Conservation (phyloP, 2,329 filamentous ascomycete genomes). For the Dichotomopilus funicola region DNA sequence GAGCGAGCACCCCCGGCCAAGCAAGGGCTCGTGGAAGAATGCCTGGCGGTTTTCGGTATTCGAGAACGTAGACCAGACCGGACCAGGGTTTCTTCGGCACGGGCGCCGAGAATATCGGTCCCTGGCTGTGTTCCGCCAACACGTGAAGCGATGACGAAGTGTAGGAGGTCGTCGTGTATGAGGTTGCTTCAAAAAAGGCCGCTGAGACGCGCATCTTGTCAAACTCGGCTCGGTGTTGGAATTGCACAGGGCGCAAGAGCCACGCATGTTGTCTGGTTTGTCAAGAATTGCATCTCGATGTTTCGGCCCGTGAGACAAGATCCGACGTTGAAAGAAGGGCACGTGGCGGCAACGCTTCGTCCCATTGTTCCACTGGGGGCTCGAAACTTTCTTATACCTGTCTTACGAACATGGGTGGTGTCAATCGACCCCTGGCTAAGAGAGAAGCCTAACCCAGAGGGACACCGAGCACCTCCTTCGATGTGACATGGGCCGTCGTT, state of each 20-base stretch:
- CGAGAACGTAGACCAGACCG: too few relatives aligned
- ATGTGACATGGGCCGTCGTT: not conserved
- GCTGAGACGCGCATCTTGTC: not conserved
- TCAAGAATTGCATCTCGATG: too few relatives aligned
- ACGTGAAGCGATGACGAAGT: too few relatives aligned
- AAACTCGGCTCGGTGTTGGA: not conserved
- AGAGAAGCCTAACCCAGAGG: not conserved
- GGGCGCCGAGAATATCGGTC: too few relatives aligned
- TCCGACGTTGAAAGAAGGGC: not conserved
- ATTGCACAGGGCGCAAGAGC: not conserved
- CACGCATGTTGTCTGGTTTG: not conserved
- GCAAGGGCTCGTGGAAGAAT: too few relatives aligned
- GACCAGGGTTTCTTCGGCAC: too few relatives aligned
- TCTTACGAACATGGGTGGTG: not conserved
- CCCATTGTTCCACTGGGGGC: not conserved
- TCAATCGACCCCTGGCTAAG: not conserved
- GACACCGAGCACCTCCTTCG: not conserved
- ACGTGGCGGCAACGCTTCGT: conserved; percentile 1
- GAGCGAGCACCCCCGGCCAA: too few relatives aligned
- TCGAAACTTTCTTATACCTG: not conserved
- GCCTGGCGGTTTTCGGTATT: too few relatives aligned
- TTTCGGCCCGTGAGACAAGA: not conserved
- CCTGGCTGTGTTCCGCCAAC: too few relatives aligned
- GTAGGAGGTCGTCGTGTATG: too few relatives aligned
- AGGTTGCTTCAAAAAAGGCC: too few relatives aligned